Base-by-base conservation (phyloP, 139 green algal genomes). In the Microglena sp. region DNA sequence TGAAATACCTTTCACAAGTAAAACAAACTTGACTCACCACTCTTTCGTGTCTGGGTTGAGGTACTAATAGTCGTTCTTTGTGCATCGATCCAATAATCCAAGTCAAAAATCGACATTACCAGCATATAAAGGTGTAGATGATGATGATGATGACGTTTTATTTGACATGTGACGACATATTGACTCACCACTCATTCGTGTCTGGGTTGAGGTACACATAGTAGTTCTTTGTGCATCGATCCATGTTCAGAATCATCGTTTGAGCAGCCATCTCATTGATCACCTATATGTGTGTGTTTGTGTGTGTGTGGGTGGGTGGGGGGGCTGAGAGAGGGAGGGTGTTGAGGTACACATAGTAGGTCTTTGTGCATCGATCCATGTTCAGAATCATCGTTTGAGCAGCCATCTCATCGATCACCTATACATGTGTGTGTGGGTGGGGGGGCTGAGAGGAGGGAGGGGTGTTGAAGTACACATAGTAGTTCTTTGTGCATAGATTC, bases 401-500 rank as follows among this genome's bases (percentile, higher is more conserved):
- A 15, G 67, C 67, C 26, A 62, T 57, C 29, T 74, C 36, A 28
- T 78, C 74, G 61, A 78, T 55, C 5, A 78, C 64, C 22, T 58
- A 33, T 26, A 27, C 4, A 4, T 11, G 11, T 36, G 55, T 36
- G 27, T 36, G 55, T 62, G 55, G 22, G 21, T 35, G 6, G 50
- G 15, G 40, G 40, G 40, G 40, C 40, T n/a, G 40, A n/a, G n/a
- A n/a, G n/a, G n/a, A n/a, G n/a, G 40, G 40, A 15, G 40, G 40
- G 40, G 40, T n/a, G n/a, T 95, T 66, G 5, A 64, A 63, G 73
- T 92, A 93, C 35, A 93, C 62, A 64, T 81, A 89, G 71, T 87
- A 96, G 74, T 96, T 96, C 69, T 95, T 96, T 55, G 87, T 93
- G 81, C 89, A 95, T 8, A 89, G 70, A 74, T 96, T 89, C 73